These are phyloP conservation scores for Neospora caninum DNA, from an alignment of 169 alveolate genomes.

Conservation along the genomic window DNA sequence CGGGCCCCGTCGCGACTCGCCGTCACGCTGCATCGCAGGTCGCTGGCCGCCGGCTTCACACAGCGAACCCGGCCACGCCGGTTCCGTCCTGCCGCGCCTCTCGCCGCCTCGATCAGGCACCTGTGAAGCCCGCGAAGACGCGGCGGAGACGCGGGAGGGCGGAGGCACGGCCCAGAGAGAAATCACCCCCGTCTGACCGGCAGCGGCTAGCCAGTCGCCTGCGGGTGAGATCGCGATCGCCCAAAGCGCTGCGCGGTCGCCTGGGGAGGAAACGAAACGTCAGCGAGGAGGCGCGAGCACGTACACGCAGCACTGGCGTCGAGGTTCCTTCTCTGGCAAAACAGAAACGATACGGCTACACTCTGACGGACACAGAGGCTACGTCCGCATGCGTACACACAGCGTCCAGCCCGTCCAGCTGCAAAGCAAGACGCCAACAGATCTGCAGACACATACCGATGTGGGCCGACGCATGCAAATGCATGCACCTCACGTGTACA, in stretches of 20 bases:
- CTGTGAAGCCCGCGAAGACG: too few relatives aligned
- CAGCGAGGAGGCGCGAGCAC: background rate
- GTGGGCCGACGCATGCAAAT: too few relatives aligned
- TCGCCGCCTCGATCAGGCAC: background rate
- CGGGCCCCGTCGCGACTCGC: too few relatives aligned
- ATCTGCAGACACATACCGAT: too few relatives aligned
- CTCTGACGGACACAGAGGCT: background rate
- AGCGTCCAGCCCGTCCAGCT: too few relatives aligned
- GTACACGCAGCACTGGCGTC: background rate
- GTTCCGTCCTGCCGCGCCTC: background rate
- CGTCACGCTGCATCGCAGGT: too few relatives aligned
- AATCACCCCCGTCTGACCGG: slow-evolving; percentile 58
- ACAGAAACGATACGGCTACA: background rate
- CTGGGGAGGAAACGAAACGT: slow-evolving; percentile 23
- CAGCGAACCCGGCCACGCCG: too few relatives aligned
- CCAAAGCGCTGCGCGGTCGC: slow-evolving; percentile 62
- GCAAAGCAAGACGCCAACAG: too few relatives aligned
- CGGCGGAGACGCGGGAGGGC: background rate
- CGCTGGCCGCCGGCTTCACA: too few relatives aligned
- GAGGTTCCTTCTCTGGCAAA: background rate
- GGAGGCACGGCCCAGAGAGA: slow-evolving; percentile 51
- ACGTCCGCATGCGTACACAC: background rate
- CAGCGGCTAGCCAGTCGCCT: slow-evolving; percentile 65
- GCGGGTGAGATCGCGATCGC: slow-evolving; percentile 52
- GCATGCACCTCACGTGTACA: too few relatives aligned